phyloP scores from a whole-genome alignment of 345 rosid genomes.

The Citrus cavaleriei region DNA sequence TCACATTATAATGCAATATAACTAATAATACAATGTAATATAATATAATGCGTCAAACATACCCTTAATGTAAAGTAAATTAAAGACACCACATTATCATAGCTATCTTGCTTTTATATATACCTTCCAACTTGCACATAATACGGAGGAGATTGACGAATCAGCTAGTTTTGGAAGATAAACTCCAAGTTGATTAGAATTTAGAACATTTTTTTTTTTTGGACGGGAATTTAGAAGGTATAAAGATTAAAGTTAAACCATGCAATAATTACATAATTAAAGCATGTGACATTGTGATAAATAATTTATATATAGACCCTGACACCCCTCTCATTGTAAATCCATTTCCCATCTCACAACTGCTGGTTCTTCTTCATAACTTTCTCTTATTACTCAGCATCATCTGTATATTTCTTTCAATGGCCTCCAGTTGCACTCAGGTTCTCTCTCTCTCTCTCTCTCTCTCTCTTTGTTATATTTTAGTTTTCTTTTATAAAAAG shows the following conservation, averaged over 20 bases:
- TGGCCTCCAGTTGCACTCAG: neutral
- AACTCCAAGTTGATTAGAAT: too few relatives aligned
- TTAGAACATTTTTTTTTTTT: too few relatives aligned
- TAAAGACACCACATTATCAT: neutral
- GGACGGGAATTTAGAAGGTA: too few relatives aligned
- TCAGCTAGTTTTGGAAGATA: too few relatives aligned
- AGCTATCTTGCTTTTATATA: neutral
- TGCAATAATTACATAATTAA: neutral
- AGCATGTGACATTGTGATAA: too few relatives aligned
- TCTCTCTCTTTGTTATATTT: neutral
- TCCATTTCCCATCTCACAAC: neutral
- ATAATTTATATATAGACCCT: neutral
- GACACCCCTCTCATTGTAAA: neutral
- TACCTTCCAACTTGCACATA: neutral
- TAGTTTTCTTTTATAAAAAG: too few relatives aligned
- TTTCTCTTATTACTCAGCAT: neutral
- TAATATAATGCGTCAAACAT: fast-evolving
- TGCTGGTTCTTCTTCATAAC: neutral
- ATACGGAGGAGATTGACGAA: too few relatives aligned
- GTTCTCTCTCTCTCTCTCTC: neutral
- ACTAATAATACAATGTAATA: too few relatives aligned
- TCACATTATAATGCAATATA: too few relatives aligned
- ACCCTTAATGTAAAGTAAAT: neutral
- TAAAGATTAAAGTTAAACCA: neutral
- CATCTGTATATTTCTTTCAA: neutral